Base-by-base conservation (phyloP, 108 stramenopile species). In the Licmophora abbreviata region DNA sequence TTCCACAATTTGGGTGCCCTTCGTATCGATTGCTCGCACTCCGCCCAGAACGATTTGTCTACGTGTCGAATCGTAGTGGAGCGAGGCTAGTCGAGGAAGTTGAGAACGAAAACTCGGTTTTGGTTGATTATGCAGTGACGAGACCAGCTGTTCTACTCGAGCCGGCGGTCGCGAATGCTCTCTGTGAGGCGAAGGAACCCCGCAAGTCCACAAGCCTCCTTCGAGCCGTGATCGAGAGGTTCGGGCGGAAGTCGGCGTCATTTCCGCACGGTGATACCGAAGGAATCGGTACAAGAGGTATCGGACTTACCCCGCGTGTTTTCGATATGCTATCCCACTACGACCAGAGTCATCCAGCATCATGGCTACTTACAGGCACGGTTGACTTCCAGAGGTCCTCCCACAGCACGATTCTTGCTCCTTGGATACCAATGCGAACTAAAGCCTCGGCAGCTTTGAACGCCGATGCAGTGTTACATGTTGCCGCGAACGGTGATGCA, bases 81-180 rank as follows among this genome's bases (percentile, higher is more conserved):
- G 43, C 66, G 18, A 59, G 68, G 25, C 32, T 81, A n/a, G 68
- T 67, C 5, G 71, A 85, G 28, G 48, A 71, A 28, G 69, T 49
- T 4, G 78, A 83, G 43, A 61, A 69, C 35, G 29, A 64, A 26
- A 51, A 67, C 29, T 48, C 54, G 7, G 73, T 85, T 56, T 35
- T 72, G 29, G 23, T 83, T 22, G 84, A 83, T 9, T 31, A 67
- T 27, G 55, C 77, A 7, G 47, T 43, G 7, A 92, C 82, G n/a
- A 52, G 64, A 21, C 86, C 91, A 24, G 55, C 73, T 0, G 61
- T 92, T 8, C 59, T 92, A 12, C 63, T 92, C 21, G 86, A 92
- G 43, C 86, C 91, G 15, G 58, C 88, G 48, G 43, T 92, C 54
- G 81, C 83, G 2, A 92, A 86, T 56, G 83, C 84, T 37, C 66